Evolutionary conservation across 768 basidiomycete species (phyloP), one percentile per base, ranked within the genome.

Genomic region (Melanogaster broomeanus): DNA sequence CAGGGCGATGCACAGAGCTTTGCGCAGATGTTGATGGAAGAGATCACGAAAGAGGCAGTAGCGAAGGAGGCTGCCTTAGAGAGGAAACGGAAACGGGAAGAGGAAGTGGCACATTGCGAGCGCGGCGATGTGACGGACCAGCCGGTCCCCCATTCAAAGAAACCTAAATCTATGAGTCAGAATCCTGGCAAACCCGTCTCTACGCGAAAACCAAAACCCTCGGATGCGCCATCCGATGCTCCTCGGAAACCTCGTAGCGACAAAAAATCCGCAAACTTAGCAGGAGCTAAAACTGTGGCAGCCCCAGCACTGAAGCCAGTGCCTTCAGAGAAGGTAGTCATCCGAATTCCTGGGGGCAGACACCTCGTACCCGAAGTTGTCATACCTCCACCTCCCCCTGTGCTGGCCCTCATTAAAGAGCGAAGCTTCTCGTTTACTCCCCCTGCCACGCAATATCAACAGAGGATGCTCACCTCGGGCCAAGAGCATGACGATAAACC

Each of bases 1-100:
- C 83, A 93, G 60, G 92, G 93, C 2, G 93, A 96, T 62, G 86
- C 89, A 3, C 94, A 97, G 66, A 64, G 63, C 15, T 94, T 95
- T 68, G 88, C 90, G 6, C 70, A 71, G 34, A 65, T 83, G 52
- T 64, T 91, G 53, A 76, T 74, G 53, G 74, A 74, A 21, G 86
- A 84, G 68, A 74, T 88, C 30, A 76, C 77, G 53, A 79, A 76
- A 59, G 81, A 84, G 66, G 65, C 69, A 18, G 72, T 65, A 41
- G 75, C 77, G 34, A 87, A 82, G 61, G 79, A 84, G 62, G 71
- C 75, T 7, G 77, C 75, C 4, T 60, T 67, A 3, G 83, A 85
- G 72, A 78, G 75, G 70, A 84, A 79, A 68, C 74, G 75, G 64
- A 78, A 75, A 58, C 76, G 79, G 43, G 81, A 85, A 50, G 79